Conservation (phyloP, 169 alveolate species). For the Sarcocystis neurona region DNA sequence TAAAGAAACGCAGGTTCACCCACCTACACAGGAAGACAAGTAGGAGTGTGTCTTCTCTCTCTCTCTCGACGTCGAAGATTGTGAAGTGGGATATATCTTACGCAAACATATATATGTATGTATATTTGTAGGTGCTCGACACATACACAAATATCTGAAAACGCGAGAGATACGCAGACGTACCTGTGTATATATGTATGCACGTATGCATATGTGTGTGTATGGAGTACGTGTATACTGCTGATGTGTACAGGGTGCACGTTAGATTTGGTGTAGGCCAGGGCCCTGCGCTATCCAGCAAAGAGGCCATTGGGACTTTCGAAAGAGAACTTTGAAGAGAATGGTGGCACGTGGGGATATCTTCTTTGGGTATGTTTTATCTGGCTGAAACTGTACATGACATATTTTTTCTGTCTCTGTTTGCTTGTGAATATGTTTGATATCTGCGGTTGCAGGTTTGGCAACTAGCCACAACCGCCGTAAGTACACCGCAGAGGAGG, state of each 20-base stretch:
- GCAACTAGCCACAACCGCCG: constrained; percentile 37
- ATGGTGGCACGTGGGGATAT: too few relatives aligned
- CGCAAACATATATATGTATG: background rate
- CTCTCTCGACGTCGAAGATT: too few relatives aligned
- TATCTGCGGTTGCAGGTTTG: background rate
- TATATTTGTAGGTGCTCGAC: background rate
- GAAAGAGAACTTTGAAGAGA: too few relatives aligned
- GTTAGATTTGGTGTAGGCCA: background rate
- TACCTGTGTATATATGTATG: background rate
- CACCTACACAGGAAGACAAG: too few relatives aligned
- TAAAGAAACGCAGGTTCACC: too few relatives aligned
- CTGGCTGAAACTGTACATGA: background rate
- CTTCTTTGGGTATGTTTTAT: background rate
- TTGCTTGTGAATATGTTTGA: background rate
- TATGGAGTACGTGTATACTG: background rate
- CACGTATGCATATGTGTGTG: background rate
- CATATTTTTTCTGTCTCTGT: background rate
- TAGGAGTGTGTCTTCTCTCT: too few relatives aligned
- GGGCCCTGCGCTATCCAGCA: background rate
- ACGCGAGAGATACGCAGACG: background rate
- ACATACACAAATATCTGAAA: background rate
- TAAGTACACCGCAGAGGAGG: constrained; percentile 15
- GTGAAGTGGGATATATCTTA: too few relatives aligned
- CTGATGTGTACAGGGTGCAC: too few relatives aligned
- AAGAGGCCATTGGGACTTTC: background rate